Conservation (phyloP, 2,329 filamentous ascomycete genomes). For the Paecilomyces formosus region DNA sequence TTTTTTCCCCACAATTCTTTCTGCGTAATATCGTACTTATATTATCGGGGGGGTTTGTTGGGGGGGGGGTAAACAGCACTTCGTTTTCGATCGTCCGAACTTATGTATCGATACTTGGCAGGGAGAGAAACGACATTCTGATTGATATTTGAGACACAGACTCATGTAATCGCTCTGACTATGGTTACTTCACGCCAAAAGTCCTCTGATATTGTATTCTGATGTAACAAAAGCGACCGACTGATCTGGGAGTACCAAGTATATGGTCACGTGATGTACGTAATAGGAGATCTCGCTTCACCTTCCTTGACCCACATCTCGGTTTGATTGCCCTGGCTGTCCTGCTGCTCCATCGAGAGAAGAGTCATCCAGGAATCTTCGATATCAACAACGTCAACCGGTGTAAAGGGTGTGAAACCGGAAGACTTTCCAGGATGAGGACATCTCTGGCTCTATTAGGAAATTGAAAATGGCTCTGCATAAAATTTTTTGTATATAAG, state of each 20-base stretch:
- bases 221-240: no score
- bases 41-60: no score
- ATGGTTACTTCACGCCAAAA: no score
- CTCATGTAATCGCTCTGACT: no score
- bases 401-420: not conserved
- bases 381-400: not conserved
- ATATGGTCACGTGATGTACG: not conserved
- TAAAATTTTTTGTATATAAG: not conserved
- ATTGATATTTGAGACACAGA: no score
- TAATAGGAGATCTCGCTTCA: not conserved
- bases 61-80: no score
- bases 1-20: not conserved
- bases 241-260: no score
- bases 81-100: no score
- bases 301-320: not conserved
- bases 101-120: no score
- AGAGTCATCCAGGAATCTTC: not conserved
- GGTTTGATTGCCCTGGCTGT: not conserved
- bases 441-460: not conserved
- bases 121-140: no score
- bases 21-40: no score
- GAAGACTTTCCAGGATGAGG: not conserved
- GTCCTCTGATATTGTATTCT: no score
- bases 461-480: not conserved
- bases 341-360: not conserved